Evolutionary conservation across 768 basidiomycete genomes (phyloP).

Genomic region (Scleroderma bovista): DNA sequence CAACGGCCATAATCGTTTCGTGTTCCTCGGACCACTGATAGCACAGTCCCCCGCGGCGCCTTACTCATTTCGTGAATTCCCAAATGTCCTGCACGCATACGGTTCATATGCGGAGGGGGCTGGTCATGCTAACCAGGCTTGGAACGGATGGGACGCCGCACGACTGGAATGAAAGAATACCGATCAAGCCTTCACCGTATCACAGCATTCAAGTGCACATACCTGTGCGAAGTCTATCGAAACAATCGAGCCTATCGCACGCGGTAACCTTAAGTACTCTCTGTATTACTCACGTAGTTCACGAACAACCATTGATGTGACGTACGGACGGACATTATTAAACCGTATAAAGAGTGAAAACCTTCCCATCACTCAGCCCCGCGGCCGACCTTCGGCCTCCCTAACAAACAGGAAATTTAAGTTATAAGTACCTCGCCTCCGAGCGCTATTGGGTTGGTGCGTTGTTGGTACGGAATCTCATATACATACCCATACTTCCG

Average conservation of each 20-base stretch:
- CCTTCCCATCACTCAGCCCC: background rate
- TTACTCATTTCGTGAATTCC: too few species aligned
- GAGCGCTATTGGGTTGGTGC: background rate
- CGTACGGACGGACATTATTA: background rate
- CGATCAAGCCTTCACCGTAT: too few species aligned
- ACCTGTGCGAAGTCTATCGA: background rate
- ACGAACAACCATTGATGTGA: background rate
- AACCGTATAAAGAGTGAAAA: background rate
- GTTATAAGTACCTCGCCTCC: background rate
- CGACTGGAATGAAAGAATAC: too few species aligned
- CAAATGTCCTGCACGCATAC: too few species aligned
- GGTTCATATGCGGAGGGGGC: too few species aligned
- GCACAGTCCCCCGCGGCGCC: too few species aligned
- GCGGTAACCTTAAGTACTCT: background rate
- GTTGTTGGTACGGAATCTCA: background rate
- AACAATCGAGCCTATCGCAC: background rate
- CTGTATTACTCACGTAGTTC: background rate
- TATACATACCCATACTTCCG: background rate
- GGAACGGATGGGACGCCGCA: too few species aligned
- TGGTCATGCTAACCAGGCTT: too few species aligned
- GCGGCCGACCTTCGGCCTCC: background rate
- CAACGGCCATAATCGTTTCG: background rate
- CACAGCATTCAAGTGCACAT: background rate
- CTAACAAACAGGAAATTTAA: background rate
- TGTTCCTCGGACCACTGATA: too few species aligned